Base-by-base conservation (phyloP, 2,329 filamentous ascomycete species). In the Mariannaea elegans region DNA sequence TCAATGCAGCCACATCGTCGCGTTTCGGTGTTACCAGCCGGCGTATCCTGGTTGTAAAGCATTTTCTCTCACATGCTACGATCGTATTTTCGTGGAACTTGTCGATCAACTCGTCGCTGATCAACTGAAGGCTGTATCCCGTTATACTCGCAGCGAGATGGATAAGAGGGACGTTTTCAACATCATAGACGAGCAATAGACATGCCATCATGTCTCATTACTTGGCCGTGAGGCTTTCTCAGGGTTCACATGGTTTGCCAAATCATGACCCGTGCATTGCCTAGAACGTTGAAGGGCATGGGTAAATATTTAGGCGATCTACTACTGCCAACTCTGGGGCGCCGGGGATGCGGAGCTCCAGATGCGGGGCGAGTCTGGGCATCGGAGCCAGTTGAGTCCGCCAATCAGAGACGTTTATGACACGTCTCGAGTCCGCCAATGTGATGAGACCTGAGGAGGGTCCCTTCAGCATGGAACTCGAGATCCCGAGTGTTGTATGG, bases 281-380 rank as follows among this genome's bases (percentile, higher is more conserved):
- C 48, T 23, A 18, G 34, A 7, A 44, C 13, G 21, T 14, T 18
- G 44, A 14, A 41, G 3, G 14, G 8, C 19, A 52, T 49, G 56
- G 57, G 24, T 63, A 63, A 63, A 63, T 24, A 23, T 56, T 63
- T 63, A 53, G 39, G 61, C 57, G 52, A 19, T 39, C 46, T 14
- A 12, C 36, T 8, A 4, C 8, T 5, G 19, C 8, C n/a, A 16
- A 18, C 19, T 21, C 14, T 21, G 34, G 27, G 23, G n/a, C 23
- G 14, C 23, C 13, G 18, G 32, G 10, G 21, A 41, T 31, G 36
- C 38, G 32, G 19, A 21, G 14, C 9, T 7, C 4, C 2, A 13
- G 13, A 18, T 36, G 23, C 2, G 48, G 49, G 32, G 41, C 18
- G 9, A 18, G 38, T 12, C 29, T 19, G 48, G 39, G 23, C 27